Evolutionary conservation across 2,329 filamentous ascomycete species (phyloP).

Genomic region (Fusarium verticillioides): DNA sequence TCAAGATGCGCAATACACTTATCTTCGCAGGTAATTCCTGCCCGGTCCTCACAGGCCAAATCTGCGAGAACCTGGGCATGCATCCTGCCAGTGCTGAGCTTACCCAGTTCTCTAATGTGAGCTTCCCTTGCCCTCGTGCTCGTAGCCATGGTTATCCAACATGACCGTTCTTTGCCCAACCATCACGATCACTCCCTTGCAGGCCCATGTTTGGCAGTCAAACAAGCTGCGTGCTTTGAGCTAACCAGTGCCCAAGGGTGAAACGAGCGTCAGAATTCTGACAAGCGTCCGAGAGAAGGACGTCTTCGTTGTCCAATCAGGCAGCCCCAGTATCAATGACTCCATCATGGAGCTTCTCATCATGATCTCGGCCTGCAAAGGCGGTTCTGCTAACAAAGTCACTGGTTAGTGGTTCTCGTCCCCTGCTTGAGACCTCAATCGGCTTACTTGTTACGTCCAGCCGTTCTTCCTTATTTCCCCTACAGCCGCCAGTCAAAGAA

Average conservation of each 20-base stretch:
- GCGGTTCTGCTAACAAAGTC: conserved; percentile 94
- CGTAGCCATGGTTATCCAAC: conserved; percentile 15
- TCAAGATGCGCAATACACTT: conserved; percentile 71
- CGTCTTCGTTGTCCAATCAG: conserved; percentile 98
- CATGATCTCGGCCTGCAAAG: conserved; percentile 99
- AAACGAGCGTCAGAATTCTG: conserved; percentile 75
- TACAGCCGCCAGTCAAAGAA: conserved; percentile 99
- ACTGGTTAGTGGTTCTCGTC: conserved; percentile 73
- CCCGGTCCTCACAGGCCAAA: conserved; percentile 71
- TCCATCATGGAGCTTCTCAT: conserved; percentile 99
- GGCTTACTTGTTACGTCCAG: conserved; percentile 56
- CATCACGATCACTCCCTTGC: conserved; percentile 1
- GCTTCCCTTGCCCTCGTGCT: conserved; percentile 48
- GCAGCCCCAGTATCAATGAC: conserved; percentile 96
- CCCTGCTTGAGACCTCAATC: conserved; percentile 24
- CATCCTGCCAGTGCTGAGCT: conserved; percentile 71
- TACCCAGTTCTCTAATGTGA: conserved; percentile 76
- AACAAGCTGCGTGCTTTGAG: conserved; percentile 16
- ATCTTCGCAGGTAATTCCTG: conserved; percentile 76
- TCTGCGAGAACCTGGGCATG: conserved; percentile 77
- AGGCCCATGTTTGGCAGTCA: conserved; percentile 3
- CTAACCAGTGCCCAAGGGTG: conserved; percentile 61
- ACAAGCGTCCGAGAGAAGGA: conserved; percentile 93
- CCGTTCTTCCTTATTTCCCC: conserved; percentile 94
- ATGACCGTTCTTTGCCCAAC: conserved; percentile 15